A percentile compares a stretch with the other conserved stretches of the same genome.
Evolutionary conservation across 2,329 filamentous ascomycete genomes (phyloP).

Genomic region (Mycosphaerella arachidis): DNA sequence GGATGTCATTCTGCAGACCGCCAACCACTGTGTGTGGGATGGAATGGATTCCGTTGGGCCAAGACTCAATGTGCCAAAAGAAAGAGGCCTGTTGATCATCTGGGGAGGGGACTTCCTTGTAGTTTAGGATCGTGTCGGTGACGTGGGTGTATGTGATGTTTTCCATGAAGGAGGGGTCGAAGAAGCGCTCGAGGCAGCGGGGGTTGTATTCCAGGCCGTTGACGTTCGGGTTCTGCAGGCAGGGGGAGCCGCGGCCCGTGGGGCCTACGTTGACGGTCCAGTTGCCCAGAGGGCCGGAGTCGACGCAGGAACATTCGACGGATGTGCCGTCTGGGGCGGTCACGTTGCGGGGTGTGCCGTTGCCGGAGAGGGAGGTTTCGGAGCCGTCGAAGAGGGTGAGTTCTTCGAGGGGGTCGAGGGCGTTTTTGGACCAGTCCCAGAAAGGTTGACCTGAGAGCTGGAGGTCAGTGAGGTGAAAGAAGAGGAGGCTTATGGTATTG

Average conservation of each 20-base stretch:
- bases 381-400: conserved; percentile 55
- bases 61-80: conserved; percentile 8
- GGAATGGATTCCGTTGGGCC: conserved; percentile 7
- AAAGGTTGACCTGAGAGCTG: conserved; percentile 37
- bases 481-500: not conserved
- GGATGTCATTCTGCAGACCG: conserved; percentile 43
- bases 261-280: conserved; percentile 46
- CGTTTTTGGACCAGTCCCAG: conserved; percentile 50
- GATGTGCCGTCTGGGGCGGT: conserved; percentile 41
- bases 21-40: conserved; percentile 30
- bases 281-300: conserved; percentile 48
- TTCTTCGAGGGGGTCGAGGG: conserved; percentile 34
- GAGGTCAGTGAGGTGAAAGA: not conserved
- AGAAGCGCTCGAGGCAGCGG: conserved; percentile 32
- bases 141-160: conserved; percentile 11
- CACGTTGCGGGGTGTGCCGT: conserved; percentile 22
- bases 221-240: conserved; percentile 25
- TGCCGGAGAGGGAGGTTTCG: conserved; percentile 36
- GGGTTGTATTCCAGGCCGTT: conserved; percentile 32
- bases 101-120: not conserved
- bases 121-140: conserved; percentile 1
- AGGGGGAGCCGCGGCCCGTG: conserved; percentile 31
- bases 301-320: conserved; percentile 52
- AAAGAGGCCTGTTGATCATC: conserved; percentile 1
- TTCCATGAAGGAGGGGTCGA: not conserved